Evolutionary conservation across 495 filamentous ascomycete genomes (phyloP).

Genomic region (Xylaria longipes): DNA sequence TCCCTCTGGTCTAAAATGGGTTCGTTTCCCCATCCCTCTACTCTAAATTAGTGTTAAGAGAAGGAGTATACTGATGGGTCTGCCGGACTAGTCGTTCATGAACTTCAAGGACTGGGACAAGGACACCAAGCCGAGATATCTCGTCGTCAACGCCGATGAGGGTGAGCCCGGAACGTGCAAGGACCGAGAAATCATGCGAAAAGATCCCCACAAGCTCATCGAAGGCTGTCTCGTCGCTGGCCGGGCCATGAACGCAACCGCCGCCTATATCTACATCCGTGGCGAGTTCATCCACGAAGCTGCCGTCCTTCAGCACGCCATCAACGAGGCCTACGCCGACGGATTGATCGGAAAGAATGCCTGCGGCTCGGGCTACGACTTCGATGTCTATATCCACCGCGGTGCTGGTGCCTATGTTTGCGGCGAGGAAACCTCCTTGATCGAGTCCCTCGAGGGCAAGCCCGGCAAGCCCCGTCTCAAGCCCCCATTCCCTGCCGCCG

Average conservation of each 20-base stretch:
- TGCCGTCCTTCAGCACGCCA: slow-evolving; percentile 88
- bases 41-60: neutral
- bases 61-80: slow-evolving; percentile 34
- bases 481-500: slow-evolving; percentile 96
- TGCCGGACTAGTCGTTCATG: slow-evolving; percentile 86
- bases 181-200: slow-evolving; percentile 99
- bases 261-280: slow-evolving; percentile 99
- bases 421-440: slow-evolving; percentile 96
- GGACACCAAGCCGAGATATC: slow-evolving; percentile 92
- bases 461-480: slow-evolving; percentile 97
- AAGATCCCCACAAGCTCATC: slow-evolving; percentile 97
- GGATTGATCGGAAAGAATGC: slow-evolving; percentile 98
- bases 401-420: slow-evolving; percentile 98
- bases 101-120: slow-evolving; percentile 99
- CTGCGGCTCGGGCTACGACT: slow-evolving; percentile 95
- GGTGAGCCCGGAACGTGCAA: slow-evolving; percentile 99
- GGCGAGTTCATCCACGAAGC: slow-evolving; percentile 99
- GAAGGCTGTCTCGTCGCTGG: slow-evolving; percentile 97
- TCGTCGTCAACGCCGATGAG: slow-evolving; percentile 98
- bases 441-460: slow-evolving; percentile 98
- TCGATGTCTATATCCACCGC: slow-evolving; percentile 95
- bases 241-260: slow-evolving; percentile 95
- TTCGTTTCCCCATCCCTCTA: slow-evolving; percentile 48
- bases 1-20: slow-evolving; percentile 98
- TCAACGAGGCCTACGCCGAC: slow-evolving; percentile 94